These are phyloP conservation scores for Periconia digitata DNA, from an alignment of 2,329 filamentous ascomycete species.

Conservation along the genomic window DNA sequence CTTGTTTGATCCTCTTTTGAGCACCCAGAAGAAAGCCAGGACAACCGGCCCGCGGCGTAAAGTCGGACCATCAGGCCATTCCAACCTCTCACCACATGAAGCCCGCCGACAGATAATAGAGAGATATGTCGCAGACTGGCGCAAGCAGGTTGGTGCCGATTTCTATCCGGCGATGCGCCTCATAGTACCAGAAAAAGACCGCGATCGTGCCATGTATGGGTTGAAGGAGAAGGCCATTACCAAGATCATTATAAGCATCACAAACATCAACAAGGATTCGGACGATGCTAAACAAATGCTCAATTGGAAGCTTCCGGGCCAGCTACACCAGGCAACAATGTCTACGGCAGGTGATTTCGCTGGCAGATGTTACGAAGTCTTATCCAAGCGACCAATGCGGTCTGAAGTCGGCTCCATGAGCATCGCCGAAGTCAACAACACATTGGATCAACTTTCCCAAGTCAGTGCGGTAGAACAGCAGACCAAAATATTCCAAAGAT, in stretches of 20 bases:
- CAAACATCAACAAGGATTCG: conserved; percentile 88
- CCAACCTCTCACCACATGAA: conserved; percentile 71
- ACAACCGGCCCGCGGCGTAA: conserved; percentile 60
- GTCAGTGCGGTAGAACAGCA: conserved; percentile 83
- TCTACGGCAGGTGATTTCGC: conserved; percentile 86
- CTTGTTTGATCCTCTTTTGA: conserved; percentile 79
- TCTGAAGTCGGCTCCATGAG: conserved; percentile 75
- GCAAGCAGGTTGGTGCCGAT: conserved; percentile 83
- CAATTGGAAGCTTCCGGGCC: conserved; percentile 89
- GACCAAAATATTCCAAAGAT: conserved; percentile 74
- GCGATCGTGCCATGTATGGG: conserved; percentile 89
- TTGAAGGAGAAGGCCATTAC: conserved; percentile 91
- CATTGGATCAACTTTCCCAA: conserved; percentile 75
- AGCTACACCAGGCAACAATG: conserved; percentile 44
- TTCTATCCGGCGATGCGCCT: conserved; percentile 91
- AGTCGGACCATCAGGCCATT: conserved; percentile 60
- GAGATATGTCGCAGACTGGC: conserved; percentile 83
- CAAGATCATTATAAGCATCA: conserved; percentile 85
- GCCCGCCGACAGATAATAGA: conserved; percentile 79
- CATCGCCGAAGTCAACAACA: conserved; percentile 85
- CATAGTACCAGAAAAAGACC: conserved; percentile 89
- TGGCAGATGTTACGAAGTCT: conserved; percentile 80
- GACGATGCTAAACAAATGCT: conserved; percentile 83
- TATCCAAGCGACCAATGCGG: conserved; percentile 80
- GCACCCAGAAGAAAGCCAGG: conserved; percentile 73